Percentiles rank a stretch among this genome's conserved stretches.
These are phyloP conservation scores for Gastrolobium bilobum DNA, from an alignment of 306 rosid genomes.

Conservation along the genomic window DNA sequence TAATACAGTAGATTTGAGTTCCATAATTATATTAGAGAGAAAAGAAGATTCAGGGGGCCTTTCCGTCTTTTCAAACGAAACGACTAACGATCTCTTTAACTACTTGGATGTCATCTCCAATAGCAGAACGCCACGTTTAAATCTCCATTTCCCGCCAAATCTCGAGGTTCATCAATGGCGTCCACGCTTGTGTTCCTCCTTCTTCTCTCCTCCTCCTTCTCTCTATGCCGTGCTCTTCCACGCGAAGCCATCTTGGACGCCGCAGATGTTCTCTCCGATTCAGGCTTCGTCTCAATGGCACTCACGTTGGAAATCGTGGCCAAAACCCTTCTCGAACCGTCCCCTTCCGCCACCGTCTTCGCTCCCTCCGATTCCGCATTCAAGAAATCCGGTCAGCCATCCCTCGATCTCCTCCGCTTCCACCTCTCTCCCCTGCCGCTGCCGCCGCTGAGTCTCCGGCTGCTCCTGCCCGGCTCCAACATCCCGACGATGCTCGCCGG, in stretches of 20 bases:
- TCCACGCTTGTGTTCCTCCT: slow-evolving; percentile 29
- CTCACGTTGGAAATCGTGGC: slow-evolving; percentile 74
- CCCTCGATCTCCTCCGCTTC: slow-evolving; percentile 75
- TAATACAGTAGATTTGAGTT: too few relatives aligned
- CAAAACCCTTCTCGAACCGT: slow-evolving; percentile 51
- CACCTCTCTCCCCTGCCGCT: slow-evolving; percentile 68
- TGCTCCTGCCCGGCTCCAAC: slow-evolving; percentile 67
- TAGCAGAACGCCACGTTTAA: slow-evolving; percentile 46
- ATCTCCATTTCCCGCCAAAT: slow-evolving; percentile 43
- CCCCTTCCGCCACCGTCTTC: slow-evolving; percentile 80
- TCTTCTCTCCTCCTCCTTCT: slow-evolving; percentile 42
- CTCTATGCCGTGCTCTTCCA: slow-evolving; percentile 58
- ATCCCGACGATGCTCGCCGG: slow-evolving; percentile 71
- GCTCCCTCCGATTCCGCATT: slow-evolving; percentile 82
- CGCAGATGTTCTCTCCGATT: slow-evolving; percentile 73
- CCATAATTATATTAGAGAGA: too few relatives aligned
- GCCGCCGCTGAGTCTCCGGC: slow-evolving; percentile 59
- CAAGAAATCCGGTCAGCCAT: slow-evolving; percentile 74
- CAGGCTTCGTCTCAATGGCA: slow-evolving; percentile 79
- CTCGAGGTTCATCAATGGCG: slow-evolving; percentile 70
- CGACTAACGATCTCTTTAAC: slow-evolving; percentile 47
- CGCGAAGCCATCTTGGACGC: slow-evolving; percentile 65
- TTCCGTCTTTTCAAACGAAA: slow-evolving; percentile 25
- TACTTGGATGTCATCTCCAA: slow-evolving; percentile 28
- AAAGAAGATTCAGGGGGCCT: not conserved